phyloP scores from a whole-genome alignment of 2,329 filamentous ascomycete genomes.

The Trichoderma afroharzianum region DNA sequence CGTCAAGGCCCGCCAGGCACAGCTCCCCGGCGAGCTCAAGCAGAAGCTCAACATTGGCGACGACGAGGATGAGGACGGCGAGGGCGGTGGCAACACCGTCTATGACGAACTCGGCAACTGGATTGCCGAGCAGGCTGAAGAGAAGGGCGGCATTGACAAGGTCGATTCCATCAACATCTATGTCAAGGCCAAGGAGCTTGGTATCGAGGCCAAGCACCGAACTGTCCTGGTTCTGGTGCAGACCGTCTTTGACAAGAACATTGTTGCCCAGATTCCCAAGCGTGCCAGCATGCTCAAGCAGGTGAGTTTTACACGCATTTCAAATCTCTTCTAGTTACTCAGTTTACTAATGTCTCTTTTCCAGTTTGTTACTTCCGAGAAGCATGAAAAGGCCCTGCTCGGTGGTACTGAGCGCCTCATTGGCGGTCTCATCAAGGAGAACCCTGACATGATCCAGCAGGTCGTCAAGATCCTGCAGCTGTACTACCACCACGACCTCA shows the following conservation, averaged over 20 bases:
- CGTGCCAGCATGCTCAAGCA: conserved; percentile 87
- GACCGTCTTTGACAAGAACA: conserved; percentile 88
- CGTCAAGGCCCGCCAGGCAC: conserved; percentile 88
- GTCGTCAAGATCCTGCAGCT: conserved; percentile 84
- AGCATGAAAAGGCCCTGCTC: conserved; percentile 91
- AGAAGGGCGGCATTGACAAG: conserved; percentile 70
- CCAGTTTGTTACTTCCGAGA: conserved; percentile 75
- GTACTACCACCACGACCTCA: conserved; percentile 86
- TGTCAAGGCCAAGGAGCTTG: conserved; percentile 93
- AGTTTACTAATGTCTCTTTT: background rate
- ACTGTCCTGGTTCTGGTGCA: conserved; percentile 88
- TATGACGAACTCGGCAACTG: conserved; percentile 93
- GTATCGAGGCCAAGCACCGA: conserved; percentile 91
- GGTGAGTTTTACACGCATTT: conserved; percentile 43
- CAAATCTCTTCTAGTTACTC: too few relatives aligned
- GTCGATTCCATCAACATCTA: conserved; percentile 90
- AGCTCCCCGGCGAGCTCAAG: conserved; percentile 93
- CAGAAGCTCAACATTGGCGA: conserved; percentile 80
- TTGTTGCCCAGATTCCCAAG: conserved; percentile 79
- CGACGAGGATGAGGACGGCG: conserved; percentile 75
- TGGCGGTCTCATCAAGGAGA: conserved; percentile 64
- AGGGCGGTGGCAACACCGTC: conserved; percentile 67
- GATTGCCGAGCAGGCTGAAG: conserved; percentile 72
- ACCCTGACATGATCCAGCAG: conserved; percentile 70
- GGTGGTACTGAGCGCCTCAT: conserved; percentile 94